These are phyloP conservation scores for Amaranthus hypochondriacus DNA, from an alignment of 148 eudicot species.

Conservation along the genomic window DNA sequence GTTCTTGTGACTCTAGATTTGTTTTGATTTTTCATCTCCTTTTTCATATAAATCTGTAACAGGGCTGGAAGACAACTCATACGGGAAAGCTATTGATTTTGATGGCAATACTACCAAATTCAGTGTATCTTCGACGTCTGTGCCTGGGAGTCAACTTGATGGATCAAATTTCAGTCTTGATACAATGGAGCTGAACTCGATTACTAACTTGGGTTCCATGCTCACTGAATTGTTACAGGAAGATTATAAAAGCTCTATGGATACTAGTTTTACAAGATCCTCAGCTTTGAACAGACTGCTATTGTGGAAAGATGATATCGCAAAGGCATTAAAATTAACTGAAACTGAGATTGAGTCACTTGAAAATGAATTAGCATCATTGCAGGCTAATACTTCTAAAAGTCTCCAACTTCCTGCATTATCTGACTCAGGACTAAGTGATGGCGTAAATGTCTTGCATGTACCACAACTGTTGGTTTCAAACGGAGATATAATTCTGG, in stretches of 20 bases:
- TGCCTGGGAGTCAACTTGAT: constrained; percentile 36
- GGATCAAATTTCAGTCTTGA: constrained; percentile 45
- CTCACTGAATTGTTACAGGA: constrained; percentile 48
- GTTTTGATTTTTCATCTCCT: constrained; percentile 2
- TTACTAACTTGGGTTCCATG: constrained; percentile 49
- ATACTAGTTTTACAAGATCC: constrained; percentile 44
- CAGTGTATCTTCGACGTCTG: constrained; percentile 38
- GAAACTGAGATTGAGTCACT: constrained; percentile 81
- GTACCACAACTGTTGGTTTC: constrained; percentile 42
- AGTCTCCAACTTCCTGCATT: constrained; percentile 27
- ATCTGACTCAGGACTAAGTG: constrained; percentile 36
- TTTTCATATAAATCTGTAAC: constrained; percentile 16
- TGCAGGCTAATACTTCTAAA: constrained; percentile 30
- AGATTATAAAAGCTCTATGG: constrained; percentile 39
- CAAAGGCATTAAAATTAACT: constrained; percentile 63
- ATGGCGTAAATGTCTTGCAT: constrained; percentile 26
- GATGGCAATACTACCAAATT: constrained; percentile 44
- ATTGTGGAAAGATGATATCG: constrained; percentile 54
- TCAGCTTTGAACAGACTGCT: constrained; percentile 57
- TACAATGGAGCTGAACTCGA: constrained; percentile 36
- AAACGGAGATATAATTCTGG: constrained; percentile 33
- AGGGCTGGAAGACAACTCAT: constrained; percentile 64
- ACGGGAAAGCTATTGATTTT: constrained; percentile 27
- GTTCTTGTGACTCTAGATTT: too few species aligned
- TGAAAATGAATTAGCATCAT: constrained; percentile 66